A percentile compares a stretch with the other conserved stretches of the same genome.
These are phyloP conservation scores for Diaporthe sp. DNA, from an alignment of 2,329 filamentous ascomycete genomes.

Conservation along the genomic window DNA sequence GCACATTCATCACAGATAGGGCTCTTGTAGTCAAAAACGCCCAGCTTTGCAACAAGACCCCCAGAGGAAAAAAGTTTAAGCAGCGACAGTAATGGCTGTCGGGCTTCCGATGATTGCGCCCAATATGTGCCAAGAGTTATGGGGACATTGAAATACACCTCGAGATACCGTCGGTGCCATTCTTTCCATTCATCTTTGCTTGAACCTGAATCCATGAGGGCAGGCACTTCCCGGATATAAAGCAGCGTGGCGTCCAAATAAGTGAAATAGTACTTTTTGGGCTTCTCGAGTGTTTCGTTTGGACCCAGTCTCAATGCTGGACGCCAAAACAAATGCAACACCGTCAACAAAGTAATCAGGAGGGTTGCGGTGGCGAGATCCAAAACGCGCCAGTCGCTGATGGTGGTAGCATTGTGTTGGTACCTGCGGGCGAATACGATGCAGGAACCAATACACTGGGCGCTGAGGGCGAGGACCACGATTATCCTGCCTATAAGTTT, in stretches of 20 bases:
- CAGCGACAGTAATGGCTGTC: accelerated
- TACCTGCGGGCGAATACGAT: not conserved
- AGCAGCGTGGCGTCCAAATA: not conserved
- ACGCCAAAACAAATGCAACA: not conserved
- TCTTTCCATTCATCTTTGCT: too few relatives aligned
- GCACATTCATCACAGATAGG: not conserved
- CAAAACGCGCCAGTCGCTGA: not conserved
- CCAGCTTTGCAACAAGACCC: not conserved
- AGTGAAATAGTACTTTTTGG: not conserved
- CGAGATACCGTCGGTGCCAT: too few relatives aligned
- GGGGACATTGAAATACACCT: too few relatives aligned
- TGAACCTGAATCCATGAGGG: too few relatives aligned
- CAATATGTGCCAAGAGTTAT: too few relatives aligned
- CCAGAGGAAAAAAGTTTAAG: not conserved
- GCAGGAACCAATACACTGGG: not conserved
- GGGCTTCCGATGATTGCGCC: not conserved
- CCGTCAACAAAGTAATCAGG: not conserved
- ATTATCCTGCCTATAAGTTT: not conserved
- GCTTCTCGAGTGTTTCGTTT: too few relatives aligned
- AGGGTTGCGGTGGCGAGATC: not conserved
- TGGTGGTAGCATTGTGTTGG: not conserved
- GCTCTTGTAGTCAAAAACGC: not conserved
- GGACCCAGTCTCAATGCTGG: too few relatives aligned
- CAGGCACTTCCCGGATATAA: too few relatives aligned
- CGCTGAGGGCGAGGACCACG: not conserved